phyloP scores from a whole-genome alignment of 257 asterid genomes.

The Solanum arcanum region DNA sequence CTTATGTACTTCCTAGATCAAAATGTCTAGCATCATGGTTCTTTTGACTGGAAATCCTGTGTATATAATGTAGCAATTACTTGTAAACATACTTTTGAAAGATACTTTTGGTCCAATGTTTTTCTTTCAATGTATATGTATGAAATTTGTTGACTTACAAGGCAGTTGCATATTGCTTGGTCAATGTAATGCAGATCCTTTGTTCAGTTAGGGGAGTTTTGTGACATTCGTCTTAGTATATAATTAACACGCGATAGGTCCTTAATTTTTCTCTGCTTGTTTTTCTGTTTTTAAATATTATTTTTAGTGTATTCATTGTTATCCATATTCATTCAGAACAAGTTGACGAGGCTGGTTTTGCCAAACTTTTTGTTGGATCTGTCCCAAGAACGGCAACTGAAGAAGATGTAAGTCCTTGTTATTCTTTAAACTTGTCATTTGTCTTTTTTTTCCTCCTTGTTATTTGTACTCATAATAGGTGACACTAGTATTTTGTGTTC shows the following conservation, averaged over 20 bases:
- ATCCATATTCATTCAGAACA: constrained; percentile 27
- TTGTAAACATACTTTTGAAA: background rate
- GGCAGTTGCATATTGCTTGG: background rate
- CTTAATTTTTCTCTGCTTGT: background rate
- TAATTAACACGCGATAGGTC: background rate
- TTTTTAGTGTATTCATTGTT: background rate
- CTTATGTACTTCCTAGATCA: background rate
- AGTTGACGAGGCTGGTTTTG: constrained; percentile 48
- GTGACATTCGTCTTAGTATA: background rate
- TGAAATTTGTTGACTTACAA: background rate
- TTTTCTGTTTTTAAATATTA: background rate
- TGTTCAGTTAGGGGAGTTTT: background rate
- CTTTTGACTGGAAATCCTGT: background rate
- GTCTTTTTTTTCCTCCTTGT: background rate
- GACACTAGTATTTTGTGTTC: background rate
- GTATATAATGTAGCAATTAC: background rate
- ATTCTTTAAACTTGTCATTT: background rate
- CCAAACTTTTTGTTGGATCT: constrained; percentile 90
- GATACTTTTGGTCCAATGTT: background rate
- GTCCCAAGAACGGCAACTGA: constrained; percentile 85
- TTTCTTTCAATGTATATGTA: background rate
- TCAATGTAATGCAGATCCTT: background rate
- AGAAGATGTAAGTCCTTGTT: constrained; percentile 57
- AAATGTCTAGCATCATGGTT: background rate
- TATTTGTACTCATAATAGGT: background rate